Conservation (phyloP, 192 early-diverging fungal genomes). For the Mortierella alpina region DNA sequence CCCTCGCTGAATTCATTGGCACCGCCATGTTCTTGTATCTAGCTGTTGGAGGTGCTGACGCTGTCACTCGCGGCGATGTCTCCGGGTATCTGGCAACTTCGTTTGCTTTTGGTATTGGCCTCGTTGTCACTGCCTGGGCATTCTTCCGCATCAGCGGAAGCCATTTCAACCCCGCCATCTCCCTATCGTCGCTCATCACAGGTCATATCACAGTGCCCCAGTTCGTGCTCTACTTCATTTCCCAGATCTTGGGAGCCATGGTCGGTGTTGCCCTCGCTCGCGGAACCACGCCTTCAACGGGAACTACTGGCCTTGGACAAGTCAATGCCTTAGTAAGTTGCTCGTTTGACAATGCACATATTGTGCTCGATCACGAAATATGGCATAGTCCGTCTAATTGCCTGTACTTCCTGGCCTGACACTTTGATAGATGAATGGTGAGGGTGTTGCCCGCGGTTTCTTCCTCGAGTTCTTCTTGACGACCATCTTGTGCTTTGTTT, state of each 20-base stretch:
- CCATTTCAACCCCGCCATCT: conserved; percentile 73
- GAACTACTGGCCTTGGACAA: not conserved
- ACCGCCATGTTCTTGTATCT: conserved; percentile 59
- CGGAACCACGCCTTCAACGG: conserved; percentile 12
- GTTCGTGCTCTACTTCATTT: conserved; percentile 61
- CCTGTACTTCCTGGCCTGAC: not conserved
- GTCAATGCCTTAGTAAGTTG: conserved; percentile 27
- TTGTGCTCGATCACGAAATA: not conserved
- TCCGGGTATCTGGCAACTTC: conserved; percentile 25
- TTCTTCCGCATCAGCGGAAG: conserved; percentile 67
- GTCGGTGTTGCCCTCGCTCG: conserved; percentile 56
- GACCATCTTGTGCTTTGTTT: conserved; percentile 36
- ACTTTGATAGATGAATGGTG: conserved; percentile 3
- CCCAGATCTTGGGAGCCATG: conserved; percentile 68
- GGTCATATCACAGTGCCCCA: conserved; percentile 58
- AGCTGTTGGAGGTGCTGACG: conserved; percentile 53
- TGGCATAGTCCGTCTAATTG: not conserved
- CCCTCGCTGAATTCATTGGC: conserved; percentile 56
- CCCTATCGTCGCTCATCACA: conserved; percentile 62
- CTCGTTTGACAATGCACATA: not conserved
- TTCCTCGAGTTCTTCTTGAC: conserved; percentile 53
- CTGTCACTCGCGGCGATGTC: conserved; percentile 2
- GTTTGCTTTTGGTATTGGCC: conserved; percentile 59
- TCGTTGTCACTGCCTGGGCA: conserved; percentile 58
- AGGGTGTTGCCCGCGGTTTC: conserved; percentile 42